These are phyloP conservation scores for Collybia sordida DNA, from an alignment of 768 basidiomycete genomes.

Conservation along the genomic window DNA sequence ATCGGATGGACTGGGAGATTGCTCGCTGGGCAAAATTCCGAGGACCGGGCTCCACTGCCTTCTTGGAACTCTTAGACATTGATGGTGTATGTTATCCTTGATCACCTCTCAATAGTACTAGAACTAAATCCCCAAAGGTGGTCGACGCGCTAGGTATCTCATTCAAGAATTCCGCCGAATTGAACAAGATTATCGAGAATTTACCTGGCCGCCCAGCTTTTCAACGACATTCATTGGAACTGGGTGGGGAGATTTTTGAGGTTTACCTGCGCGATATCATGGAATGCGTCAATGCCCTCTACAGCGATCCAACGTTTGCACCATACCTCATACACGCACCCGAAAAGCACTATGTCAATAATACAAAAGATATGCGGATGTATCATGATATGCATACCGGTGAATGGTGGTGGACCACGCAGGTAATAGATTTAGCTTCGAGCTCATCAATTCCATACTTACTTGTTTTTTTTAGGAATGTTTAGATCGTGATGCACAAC, in stretches of 20 bases:
- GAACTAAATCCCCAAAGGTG: conserved; percentile 18
- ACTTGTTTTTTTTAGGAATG: too few species aligned
- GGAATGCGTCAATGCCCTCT: too few species aligned
- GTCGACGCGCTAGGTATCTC: conserved; percentile 21
- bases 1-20: conserved; percentile 36
- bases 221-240: conserved; percentile 18
- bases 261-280: conserved; percentile 33
- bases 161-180: conserved; percentile 19
- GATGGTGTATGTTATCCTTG: conserved; percentile 29
- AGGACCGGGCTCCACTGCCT: conserved; percentile 33
- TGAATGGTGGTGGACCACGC: too few species aligned
- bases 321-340: too few species aligned
- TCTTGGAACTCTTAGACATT: conserved; percentile 38
- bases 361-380: too few species aligned
- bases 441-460: too few species aligned
- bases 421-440: too few species aligned
- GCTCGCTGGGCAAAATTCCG: conserved; percentile 38
- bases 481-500: too few species aligned
- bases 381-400: too few species aligned
- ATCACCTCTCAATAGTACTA: conserved; percentile 3
- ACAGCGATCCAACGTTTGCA: too few species aligned
- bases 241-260: conserved; percentile 29
- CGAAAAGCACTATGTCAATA: too few species aligned
- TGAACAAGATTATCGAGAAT: too few species aligned
- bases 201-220: conserved; percentile 26